Percentiles rank a stretch among this genome's conserved stretches.
Evolutionary conservation across 345 rosid species (phyloP).

Genomic region (Kandelia obovata): DNA sequence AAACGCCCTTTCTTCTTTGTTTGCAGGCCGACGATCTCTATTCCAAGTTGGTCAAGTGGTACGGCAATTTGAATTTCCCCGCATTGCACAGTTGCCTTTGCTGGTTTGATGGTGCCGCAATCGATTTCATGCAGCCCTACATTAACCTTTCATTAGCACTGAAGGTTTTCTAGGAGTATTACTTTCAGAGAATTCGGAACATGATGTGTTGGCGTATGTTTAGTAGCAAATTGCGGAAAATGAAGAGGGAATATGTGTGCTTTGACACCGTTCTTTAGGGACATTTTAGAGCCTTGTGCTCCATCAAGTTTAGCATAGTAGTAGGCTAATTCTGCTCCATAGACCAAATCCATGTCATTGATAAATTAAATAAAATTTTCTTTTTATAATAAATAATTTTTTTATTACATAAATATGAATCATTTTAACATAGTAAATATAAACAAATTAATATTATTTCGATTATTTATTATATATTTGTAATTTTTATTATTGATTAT

Average conservation of each 20-base stretch:
- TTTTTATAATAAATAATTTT: no score
- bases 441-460: no score
- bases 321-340: no score
- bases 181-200: constrained; percentile 10
- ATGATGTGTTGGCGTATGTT: constrained; percentile 11
- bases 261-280: neutral
- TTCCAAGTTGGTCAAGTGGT: constrained; percentile 15
- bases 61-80: constrained; percentile 6
- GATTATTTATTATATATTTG: no score
- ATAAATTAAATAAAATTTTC: no score
- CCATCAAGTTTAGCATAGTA: no score
- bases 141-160: constrained; percentile 31
- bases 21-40: neutral
- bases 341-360: no score
- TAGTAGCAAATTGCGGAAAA: constrained; percentile 12
- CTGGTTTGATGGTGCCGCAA: constrained; percentile 15
- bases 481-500: no score
- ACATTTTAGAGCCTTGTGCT: neutral
- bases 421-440: no score
- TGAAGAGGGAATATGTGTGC: neutral
- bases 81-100: neutral
- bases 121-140: constrained; percentile 13
- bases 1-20: neutral
- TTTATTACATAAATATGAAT: no score
- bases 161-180: constrained; percentile 20